Percentiles rank a stretch among this genome's conserved stretches.
Evolutionary conservation across 208 protist genomes (phyloP).

Genomic region (Spironucleus salmonicida): DNA sequence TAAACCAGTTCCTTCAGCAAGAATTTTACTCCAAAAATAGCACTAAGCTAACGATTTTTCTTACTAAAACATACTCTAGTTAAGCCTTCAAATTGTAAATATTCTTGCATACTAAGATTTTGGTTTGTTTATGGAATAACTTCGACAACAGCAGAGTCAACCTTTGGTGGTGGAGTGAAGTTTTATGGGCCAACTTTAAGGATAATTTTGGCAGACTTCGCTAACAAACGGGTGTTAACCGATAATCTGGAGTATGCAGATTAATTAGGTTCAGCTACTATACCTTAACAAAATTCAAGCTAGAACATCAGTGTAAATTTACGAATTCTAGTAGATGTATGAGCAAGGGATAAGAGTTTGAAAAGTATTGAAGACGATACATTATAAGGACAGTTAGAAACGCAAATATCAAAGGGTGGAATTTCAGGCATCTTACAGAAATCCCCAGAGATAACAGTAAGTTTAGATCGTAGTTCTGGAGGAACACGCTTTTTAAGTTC

Average conservation of each 20-base stretch:
- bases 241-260: slow-evolving; percentile 91
- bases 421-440: slow-evolving; percentile 82
- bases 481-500: slow-evolving; percentile 95
- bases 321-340: background rate
- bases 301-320: slow-evolving; percentile 92
- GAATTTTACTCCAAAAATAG: slow-evolving; percentile 75
- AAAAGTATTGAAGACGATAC: slow-evolving; percentile 97
- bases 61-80: slow-evolving; percentile 86
- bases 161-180: slow-evolving; percentile 94
- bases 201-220: slow-evolving; percentile 74
- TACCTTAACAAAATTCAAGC: slow-evolving; percentile 89
- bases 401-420: slow-evolving; percentile 97
- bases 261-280: slow-evolving; percentile 85
- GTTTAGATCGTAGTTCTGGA: slow-evolving; percentile 54
- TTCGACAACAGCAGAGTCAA: slow-evolving; percentile 87
- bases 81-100: slow-evolving; percentile 92
- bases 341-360: slow-evolving; percentile 78
- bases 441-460: slow-evolving; percentile 91
- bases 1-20: slow-evolving; percentile 56
- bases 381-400: slow-evolving; percentile 98
- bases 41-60: slow-evolving; percentile 94
- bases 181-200: slow-evolving; percentile 92
- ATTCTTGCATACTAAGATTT: slow-evolving; percentile 15
- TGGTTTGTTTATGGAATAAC: slow-evolving; percentile 76
- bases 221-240: slow-evolving; percentile 92